Conservation (phyloP, 2,329 filamentous ascomycete species). For the Diaporthe sp. region DNA sequence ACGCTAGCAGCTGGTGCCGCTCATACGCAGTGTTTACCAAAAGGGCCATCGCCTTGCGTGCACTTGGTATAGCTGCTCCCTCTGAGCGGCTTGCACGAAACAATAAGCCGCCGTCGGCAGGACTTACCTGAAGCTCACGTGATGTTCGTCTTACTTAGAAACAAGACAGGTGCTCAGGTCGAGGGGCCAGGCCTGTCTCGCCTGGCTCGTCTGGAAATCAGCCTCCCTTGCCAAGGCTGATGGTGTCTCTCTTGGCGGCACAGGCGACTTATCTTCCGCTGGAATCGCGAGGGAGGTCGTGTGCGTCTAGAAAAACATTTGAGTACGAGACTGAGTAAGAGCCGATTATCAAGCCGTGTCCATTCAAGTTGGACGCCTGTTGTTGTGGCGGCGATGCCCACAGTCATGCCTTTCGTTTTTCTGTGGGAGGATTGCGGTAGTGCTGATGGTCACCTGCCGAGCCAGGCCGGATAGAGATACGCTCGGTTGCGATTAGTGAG, state of each 20-base stretch:
- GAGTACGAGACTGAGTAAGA: background rate
- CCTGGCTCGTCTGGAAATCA: background rate
- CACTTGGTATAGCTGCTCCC: background rate
- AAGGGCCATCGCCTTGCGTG: background rate
- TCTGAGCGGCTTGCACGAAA: background rate
- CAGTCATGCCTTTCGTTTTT: background rate
- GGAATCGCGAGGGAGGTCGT: background rate
- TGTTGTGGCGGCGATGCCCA: background rate
- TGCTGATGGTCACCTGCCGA: constrained; percentile 21
- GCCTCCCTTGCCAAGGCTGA: constrained; percentile 18
- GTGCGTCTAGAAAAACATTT: background rate
- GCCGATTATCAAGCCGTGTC: too few species aligned
- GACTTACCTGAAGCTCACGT: constrained; percentile 16
- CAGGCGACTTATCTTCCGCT: background rate
- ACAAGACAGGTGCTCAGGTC: background rate
- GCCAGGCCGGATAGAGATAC: constrained; percentile 2
- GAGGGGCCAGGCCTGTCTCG: constrained; percentile 8
- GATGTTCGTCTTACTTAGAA: constrained; percentile 3
- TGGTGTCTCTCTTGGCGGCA: background rate
- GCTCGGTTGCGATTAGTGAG: constrained; percentile 8
- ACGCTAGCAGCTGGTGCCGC: background rate
- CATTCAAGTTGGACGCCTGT: background rate
- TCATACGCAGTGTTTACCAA: background rate
- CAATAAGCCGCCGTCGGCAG: background rate
- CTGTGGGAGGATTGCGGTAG: constrained; percentile 21